These are phyloP conservation scores for Saccharomycopsis hybrid DNA, from an alignment of 1,139 yeast species.

Conservation along the genomic window DNA sequence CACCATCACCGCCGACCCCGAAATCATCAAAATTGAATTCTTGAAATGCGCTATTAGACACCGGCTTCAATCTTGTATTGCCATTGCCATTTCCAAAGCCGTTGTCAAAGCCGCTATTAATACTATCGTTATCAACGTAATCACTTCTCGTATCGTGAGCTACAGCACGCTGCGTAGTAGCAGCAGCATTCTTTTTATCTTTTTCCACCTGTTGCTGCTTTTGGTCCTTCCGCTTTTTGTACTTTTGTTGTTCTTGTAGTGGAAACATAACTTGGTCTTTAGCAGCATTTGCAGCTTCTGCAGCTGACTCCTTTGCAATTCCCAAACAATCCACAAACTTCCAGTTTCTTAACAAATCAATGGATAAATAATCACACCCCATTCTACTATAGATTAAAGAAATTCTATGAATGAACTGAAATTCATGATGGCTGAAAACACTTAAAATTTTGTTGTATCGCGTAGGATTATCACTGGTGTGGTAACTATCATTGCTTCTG, in stretches of 20 bases:
- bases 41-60: slow-evolving; percentile 9
- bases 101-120: neutral
- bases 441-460: slow-evolving; percentile 4
- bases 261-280: no score
- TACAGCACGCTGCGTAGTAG: neutral
- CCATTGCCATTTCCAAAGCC: no score
- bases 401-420: slow-evolving; percentile 53
- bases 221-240: no score
- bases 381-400: slow-evolving; percentile 68
- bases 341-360: slow-evolving; percentile 65
- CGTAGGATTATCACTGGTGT: no score
- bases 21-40: slow-evolving; percentile 14
- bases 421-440: slow-evolving; percentile 38
- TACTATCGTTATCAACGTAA: neutral
- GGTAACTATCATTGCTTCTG: neutral
- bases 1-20: slow-evolving; percentile 10
- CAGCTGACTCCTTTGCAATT: no score
- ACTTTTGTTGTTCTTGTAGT: no score
- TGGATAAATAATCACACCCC: slow-evolving; percentile 84
- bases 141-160: no score
- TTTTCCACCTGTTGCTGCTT: neutral
- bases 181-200: neutral
- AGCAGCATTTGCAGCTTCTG: no score
- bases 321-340: no score
- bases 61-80: slow-evolving; percentile 24